Evolutionary conservation across 192 early-diverging fungal genomes (phyloP).

Genomic region (Backusella australiensis): DNA sequence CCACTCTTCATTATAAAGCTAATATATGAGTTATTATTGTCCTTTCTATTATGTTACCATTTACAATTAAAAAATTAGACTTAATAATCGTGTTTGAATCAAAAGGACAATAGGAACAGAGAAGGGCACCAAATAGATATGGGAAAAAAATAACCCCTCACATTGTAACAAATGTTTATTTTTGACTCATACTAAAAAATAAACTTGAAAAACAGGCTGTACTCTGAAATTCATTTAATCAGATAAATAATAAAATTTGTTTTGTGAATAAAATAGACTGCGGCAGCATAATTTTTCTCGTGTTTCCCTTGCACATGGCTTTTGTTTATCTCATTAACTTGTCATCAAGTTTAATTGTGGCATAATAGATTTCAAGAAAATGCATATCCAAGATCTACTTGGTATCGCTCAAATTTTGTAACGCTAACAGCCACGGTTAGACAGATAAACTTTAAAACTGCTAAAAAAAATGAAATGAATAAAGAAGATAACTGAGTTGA

Average conservation of each 20-base stretch:
- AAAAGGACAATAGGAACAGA: too few species aligned
- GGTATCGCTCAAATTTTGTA: background rate
- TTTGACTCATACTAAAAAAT: background rate
- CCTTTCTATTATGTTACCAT: too few species aligned
- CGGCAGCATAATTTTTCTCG: background rate
- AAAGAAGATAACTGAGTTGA: background rate
- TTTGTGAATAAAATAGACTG: background rate
- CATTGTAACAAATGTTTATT: background rate
- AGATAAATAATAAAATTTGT: background rate
- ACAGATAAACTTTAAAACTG: background rate
- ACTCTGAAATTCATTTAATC: background rate
- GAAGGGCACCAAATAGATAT: background rate
- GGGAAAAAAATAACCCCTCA: background rate
- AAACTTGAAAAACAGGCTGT: background rate
- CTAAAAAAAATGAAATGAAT: background rate
- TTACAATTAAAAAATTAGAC: too few species aligned
- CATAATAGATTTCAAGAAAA: background rate
- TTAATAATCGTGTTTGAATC: too few species aligned
- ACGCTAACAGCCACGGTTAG: background rate
- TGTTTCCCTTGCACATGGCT: background rate
- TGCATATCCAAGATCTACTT: background rate
- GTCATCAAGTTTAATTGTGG: background rate
- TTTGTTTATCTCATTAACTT: background rate
- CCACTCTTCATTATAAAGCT: too few species aligned
- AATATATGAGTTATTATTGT: too few species aligned